Base-by-base conservation (phyloP, 202 grass and related monocot genomes). In the Setaria italica region DNA sequence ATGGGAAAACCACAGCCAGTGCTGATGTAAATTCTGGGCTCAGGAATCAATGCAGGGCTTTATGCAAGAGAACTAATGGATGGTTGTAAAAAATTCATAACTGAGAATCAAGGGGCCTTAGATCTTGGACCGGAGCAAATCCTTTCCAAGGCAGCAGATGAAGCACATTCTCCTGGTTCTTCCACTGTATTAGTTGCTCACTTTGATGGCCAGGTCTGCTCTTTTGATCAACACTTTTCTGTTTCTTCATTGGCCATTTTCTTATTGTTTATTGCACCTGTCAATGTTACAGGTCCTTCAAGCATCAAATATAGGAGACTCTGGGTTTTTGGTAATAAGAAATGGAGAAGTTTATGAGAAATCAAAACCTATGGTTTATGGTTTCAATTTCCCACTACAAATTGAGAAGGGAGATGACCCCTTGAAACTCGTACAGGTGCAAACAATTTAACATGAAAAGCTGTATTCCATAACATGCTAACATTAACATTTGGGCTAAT, bases 371-470 rank as follows among this genome's bases (percentile, higher is more conserved):
- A 98, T 95, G 95, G 81, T 95, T 70, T 98, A 98, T 67, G 95
- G 95, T 76, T 98, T 98, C 81, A 98, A 98, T 87, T 98, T 98
- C 43, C 95, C 95, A 15, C 84, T 94, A 73, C 95, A 98, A 84
- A 95, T 98, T 54, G 91, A 94, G 88, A 95, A 87, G 70, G 95
- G 93, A 5, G 90, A 95, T 25, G 86, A 98, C 66, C 95, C 95
- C 67, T 88, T 87, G 30, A 95, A 90, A 62, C 74, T 92, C 78
- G 78, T 95, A 74, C 80, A 97, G 90, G 93, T 97, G 30, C 56
- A 41, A 72, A 82, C 9, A 45, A 16, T 83, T 72, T 1, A 13
- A 9, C 45, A 53, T 29, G 63, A 29, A 25, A 57, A 21, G 2
- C 15, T 4, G 1, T 85, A 68, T 67, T 34, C 17, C 3, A 78